Conservation (phyloP, 2,329 filamentous ascomycete genomes). For the Capronia coronata region DNA sequence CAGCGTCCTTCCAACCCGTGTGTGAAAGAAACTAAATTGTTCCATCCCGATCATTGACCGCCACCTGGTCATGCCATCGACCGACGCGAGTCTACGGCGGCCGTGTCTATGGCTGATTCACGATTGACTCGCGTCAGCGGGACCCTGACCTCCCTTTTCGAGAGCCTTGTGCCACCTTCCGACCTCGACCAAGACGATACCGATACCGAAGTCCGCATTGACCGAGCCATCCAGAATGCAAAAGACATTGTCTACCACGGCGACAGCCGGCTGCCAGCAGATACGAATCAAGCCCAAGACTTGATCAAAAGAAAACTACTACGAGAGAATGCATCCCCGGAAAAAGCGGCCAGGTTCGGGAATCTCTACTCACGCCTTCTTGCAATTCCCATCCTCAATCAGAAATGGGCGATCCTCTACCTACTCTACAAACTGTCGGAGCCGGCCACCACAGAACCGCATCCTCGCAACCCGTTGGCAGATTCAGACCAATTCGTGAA, state of each 20-base stretch:
- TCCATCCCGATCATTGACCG: too few relatives aligned
- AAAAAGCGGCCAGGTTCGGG: slow-evolving; percentile 74
- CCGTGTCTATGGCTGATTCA: slow-evolving; percentile 46
- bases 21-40: too few relatives aligned
- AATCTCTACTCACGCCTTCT: slow-evolving; percentile 85
- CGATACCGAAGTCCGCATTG: slow-evolving; percentile 61
- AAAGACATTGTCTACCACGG: slow-evolving; percentile 41
- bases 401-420: slow-evolving; percentile 96
- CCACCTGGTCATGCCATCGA: slow-evolving; percentile 20
- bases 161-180: slow-evolving; percentile 61
- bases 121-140: slow-evolving; percentile 62
- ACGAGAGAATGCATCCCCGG: slow-evolving; percentile 64
- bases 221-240: slow-evolving; percentile 52
- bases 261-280: slow-evolving; percentile 28
- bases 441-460: slow-evolving; percentile 46
- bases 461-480: slow-evolving; percentile 37
- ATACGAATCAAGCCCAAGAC: slow-evolving; percentile 84
- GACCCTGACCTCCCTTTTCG: slow-evolving; percentile 71
- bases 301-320: slow-evolving; percentile 85
- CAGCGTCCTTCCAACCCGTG: too few relatives aligned
- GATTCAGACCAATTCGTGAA: slow-evolving; percentile 35
- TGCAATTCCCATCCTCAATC: slow-evolving; percentile 82
- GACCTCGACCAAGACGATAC: slow-evolving; percentile 60
- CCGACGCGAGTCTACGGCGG: not conserved
- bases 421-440: slow-evolving; percentile 79